Evolutionary conservation across 176 grass and related monocot genomes (phyloP).

Genomic region (Echinochloa phyllopogon): DNA sequence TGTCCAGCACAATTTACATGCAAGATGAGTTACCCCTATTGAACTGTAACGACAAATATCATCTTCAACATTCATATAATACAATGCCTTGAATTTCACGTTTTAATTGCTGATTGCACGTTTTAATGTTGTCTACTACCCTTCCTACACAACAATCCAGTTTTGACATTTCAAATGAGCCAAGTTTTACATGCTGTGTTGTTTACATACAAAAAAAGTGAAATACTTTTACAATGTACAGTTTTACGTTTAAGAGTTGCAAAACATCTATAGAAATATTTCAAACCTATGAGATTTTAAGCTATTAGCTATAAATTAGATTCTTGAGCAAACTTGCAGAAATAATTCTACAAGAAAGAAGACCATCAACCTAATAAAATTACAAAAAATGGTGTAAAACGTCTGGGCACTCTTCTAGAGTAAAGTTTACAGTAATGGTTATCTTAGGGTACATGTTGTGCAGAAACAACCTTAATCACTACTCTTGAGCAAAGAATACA

Average conservation of each 20-base stretch:
- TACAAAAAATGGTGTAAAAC: background rate
- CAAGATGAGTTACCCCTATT: background rate
- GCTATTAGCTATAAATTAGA: background rate
- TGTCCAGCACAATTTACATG: background rate
- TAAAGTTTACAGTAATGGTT: conserved; percentile 1
- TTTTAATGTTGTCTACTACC: background rate
- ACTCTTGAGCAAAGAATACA: background rate
- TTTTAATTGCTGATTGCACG: background rate
- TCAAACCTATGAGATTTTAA: background rate
- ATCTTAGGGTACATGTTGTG: background rate
- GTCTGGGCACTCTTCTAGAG: background rate
- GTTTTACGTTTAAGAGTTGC: background rate
- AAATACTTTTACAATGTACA: background rate
- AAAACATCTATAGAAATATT: background rate
- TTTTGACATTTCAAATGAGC: background rate
- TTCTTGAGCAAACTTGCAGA: background rate
- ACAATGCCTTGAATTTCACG: background rate
- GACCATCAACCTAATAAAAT: background rate
- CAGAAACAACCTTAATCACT: background rate
- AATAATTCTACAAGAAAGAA: background rate
- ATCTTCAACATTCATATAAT: background rate
- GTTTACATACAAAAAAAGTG: background rate
- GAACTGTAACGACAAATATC: background rate
- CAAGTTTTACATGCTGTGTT: background rate
- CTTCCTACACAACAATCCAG: background rate